These are phyloP conservation scores for Plenodomus tracheiphilus DNA, from an alignment of 2,329 filamentous ascomycete species.

Conservation along the genomic window DNA sequence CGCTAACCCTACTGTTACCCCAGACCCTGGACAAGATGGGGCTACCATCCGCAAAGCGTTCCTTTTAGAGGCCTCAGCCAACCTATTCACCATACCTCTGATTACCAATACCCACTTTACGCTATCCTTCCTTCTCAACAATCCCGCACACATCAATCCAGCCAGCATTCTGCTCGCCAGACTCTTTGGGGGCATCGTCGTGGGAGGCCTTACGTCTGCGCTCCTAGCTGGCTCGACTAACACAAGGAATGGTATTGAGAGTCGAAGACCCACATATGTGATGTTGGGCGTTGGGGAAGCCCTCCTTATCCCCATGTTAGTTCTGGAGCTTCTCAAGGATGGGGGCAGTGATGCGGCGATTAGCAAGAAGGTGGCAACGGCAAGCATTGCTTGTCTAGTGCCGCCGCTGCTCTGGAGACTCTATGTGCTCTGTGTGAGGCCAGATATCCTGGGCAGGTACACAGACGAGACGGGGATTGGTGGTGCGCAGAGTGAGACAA, in stretches of 20 bases:
- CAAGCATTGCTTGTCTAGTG: conserved; percentile 19
- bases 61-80: conserved; percentile 28
- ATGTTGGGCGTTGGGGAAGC: conserved; percentile 28
- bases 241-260: conserved; percentile 30
- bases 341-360: conserved; percentile 21
- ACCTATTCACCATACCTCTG: conserved; percentile 31
- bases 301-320: conserved; percentile 22
- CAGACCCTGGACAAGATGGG: conserved; percentile 12
- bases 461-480: conserved; percentile 6
- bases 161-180: conserved; percentile 28
- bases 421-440: conserved; percentile 25
- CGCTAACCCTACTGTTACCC: conserved; percentile 21
- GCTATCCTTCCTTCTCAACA: conserved; percentile 23
- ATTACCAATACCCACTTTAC: conserved; percentile 26
- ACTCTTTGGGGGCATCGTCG: conserved; percentile 25
- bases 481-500: neutral
- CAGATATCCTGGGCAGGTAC: conserved; percentile 28
- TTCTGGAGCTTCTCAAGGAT: conserved; percentile 20
- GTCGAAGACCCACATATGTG: conserved; percentile 24
- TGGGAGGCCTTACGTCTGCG: conserved; percentile 29
- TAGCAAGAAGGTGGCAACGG: conserved; percentile 18
- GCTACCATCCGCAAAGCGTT: conserved; percentile 34
- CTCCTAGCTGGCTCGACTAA: conserved; percentile 25
- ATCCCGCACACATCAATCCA: conserved; percentile 25
- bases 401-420: conserved; percentile 29